A percentile compares a stretch with the other conserved stretches of the same genome.
These are phyloP conservation scores for Pisolithus thermaeus DNA, from an alignment of 1,284 basidiomycete genomes.

Conservation along the genomic window DNA sequence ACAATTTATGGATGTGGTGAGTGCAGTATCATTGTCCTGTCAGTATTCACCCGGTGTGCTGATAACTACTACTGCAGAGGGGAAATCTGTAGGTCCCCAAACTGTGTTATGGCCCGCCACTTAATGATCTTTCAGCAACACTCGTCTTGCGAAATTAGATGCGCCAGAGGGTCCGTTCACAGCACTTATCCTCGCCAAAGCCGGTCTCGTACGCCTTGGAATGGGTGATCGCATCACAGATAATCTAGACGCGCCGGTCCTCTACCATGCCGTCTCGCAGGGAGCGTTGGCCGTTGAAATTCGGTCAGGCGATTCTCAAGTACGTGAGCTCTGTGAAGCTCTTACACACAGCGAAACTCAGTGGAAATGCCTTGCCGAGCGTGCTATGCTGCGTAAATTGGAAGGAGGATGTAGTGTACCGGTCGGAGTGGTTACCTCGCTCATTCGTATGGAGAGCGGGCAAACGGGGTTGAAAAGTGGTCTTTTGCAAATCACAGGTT, in stretches of 20 bases:
- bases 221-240: constrained; percentile 76
- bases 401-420: constrained; percentile 98
- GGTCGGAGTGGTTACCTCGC: constrained; percentile 74
- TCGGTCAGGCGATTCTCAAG: constrained; percentile 60
- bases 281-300: constrained; percentile 91
- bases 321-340: constrained; percentile 56
- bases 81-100: constrained; percentile 61
- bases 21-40: constrained; percentile 31
- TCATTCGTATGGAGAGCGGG: constrained; percentile 25
- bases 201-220: constrained; percentile 84
- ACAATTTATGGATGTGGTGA: constrained; percentile 84
- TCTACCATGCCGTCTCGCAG: constrained; percentile 92
- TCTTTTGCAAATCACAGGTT: constrained; percentile 62
- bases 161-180: constrained; percentile 78
- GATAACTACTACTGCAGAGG: constrained; percentile 39
- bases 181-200: constrained; percentile 90
- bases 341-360: constrained; percentile 75
- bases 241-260: constrained; percentile 67
- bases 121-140: constrained; percentile 50
- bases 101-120: constrained; percentile 1
- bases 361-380: constrained; percentile 77
- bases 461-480: constrained; percentile 25
- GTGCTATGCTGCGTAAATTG: constrained; percentile 79
- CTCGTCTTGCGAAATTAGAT: constrained; percentile 90
- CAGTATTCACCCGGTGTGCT: constrained; percentile 6